Percentiles rank a stretch among this genome's conserved stretches.
Conservation (phyloP, 73 alveolate genomes). For the Strombidium stylifer region DNA sequence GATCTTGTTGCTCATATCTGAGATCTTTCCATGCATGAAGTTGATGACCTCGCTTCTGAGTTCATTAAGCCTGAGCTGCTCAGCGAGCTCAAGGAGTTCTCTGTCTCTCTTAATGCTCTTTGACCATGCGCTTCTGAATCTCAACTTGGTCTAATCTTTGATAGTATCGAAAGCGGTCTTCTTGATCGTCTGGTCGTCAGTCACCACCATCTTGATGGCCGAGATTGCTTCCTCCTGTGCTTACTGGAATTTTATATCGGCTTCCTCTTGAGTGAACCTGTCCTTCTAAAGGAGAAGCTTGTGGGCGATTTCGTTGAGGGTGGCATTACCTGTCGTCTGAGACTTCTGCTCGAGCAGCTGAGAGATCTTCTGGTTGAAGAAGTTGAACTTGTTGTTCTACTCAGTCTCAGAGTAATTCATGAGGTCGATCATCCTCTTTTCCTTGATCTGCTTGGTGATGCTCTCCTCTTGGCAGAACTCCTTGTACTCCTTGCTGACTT, state of each 20-base stretch:
- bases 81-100: too few species aligned
- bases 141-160: too few species aligned
- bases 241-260: neutral
- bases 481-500: neutral
- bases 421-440: neutral
- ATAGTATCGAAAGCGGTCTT: neutral
- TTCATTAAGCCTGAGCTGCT: too few species aligned
- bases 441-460: neutral
- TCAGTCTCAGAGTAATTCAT: neutral
- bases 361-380: neutral
- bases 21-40: too few species aligned
- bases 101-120: too few species aligned
- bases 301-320: neutral
- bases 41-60: too few species aligned
- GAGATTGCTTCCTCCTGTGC: neutral
- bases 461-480: slow-evolving; percentile 1
- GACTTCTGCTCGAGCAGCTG: slow-evolving; percentile 1
- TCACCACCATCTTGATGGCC: neutral
- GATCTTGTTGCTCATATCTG: too few species aligned
- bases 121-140: too few species aligned
- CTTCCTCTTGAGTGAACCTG: neutral
- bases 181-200: too few species aligned
- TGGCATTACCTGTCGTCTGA: slow-evolving; percentile 2
- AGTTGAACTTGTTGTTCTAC: too few species aligned
- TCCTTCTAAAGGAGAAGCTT: neutral